phyloP scores from a whole-genome alignment of 495 filamentous ascomycete species.

The Sordaria brevicollis region DNA sequence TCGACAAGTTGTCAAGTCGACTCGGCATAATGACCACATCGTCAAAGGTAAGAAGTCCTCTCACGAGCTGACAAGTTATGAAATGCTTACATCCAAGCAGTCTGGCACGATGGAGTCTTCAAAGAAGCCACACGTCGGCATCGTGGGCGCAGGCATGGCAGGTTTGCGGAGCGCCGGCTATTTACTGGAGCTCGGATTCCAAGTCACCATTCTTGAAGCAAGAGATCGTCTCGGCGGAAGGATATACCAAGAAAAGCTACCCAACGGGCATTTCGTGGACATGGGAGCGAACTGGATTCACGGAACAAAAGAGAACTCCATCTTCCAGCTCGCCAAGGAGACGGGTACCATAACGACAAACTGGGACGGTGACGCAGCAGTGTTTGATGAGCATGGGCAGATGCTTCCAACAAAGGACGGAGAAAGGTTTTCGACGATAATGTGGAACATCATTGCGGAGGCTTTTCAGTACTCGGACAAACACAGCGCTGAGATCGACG shows the following conservation, averaged over 20 bases:
- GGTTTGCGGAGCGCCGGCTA: constrained; percentile 81
- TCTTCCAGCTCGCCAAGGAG: constrained; percentile 62
- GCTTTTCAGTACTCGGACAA: constrained; percentile 74
- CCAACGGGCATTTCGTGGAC: constrained; percentile 39
- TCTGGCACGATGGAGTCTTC: constrained; percentile 21
- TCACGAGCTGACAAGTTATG: not conserved
- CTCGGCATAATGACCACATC: constrained; percentile 21
- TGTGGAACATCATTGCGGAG: constrained; percentile 72
- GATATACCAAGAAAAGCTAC: constrained; percentile 44
- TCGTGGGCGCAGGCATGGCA: constrained; percentile 83
- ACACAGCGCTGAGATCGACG: constrained; percentile 51
- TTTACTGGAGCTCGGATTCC: constrained; percentile 63
- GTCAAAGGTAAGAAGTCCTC: constrained; percentile 9
- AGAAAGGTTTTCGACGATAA: constrained; percentile 42
- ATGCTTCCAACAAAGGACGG: constrained; percentile 42
- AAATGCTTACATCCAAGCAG: constrained; percentile 20
- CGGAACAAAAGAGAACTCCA: constrained; percentile 76
- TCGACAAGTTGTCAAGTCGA: constrained; percentile 1
- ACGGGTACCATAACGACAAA: constrained; percentile 51
- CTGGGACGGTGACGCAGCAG: constrained; percentile 44
- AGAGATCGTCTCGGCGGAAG: constrained; percentile 76
- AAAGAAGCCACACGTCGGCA: constrained; percentile 43
- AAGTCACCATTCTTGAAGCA: constrained; percentile 79
- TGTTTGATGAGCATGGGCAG: constrained; percentile 56
- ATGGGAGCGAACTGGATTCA: constrained; percentile 96